A percentile compares a stretch with the other conserved stretches of the same genome.
phyloP scores from a whole-genome alignment of 2,329 filamentous ascomycete genomes.

The Fusarium metavorans region DNA sequence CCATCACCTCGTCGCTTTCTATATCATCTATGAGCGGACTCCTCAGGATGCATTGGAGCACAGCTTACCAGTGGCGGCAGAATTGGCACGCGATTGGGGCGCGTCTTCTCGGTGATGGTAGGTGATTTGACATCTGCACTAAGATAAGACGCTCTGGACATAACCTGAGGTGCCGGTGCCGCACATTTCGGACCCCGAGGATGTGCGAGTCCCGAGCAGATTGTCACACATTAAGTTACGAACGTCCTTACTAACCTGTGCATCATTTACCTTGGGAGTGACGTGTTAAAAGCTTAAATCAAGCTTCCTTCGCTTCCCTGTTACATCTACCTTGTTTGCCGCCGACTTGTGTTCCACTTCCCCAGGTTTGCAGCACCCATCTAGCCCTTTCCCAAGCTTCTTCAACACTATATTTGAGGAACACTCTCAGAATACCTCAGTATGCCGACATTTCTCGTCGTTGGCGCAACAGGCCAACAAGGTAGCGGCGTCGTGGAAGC shows the following conservation, averaged over 20 bases:
- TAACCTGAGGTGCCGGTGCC: neutral
- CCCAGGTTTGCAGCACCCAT: neutral
- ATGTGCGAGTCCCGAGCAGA: neutral
- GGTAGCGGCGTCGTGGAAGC: neutral
- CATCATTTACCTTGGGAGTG: neutral
- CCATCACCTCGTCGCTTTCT: no score
- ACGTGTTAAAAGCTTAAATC: neutral
- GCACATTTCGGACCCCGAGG: neutral
- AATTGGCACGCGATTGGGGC: no score
- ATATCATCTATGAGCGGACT: no score
- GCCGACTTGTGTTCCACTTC: neutral
- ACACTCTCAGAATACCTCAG: neutral
- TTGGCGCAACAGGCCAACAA: neutral
- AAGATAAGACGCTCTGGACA: neutral
- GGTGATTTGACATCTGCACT: neutral
- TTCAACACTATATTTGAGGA: neutral
- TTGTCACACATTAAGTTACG: neutral
- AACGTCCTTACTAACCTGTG: neutral
- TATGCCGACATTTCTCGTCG: neutral
- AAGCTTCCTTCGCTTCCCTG: neutral
- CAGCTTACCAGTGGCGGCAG: no score
- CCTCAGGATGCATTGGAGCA: no score
- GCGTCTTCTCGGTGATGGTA: neutral
- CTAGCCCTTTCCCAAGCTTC: neutral
- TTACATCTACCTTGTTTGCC: neutral